Conservation (phyloP, 768 basidiomycete species). For the Tylopilus vinaceipallidus region DNA sequence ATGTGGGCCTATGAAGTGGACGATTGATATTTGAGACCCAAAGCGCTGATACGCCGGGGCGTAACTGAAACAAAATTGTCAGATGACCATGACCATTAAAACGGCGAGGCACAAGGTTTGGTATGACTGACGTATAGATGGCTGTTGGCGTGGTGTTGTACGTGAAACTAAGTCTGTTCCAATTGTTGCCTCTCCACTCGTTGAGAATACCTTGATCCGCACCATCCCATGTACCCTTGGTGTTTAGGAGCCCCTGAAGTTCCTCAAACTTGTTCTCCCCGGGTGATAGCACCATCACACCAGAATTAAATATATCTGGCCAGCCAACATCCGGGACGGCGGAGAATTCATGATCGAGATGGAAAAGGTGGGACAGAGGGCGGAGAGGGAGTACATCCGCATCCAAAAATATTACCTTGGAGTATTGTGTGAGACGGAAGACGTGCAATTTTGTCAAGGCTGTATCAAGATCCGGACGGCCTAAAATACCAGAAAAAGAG, state of each 20-base stretch:
- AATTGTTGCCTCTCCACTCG: constrained; percentile 84
- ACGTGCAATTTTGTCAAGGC: constrained; percentile 96
- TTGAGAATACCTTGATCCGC: constrained; percentile 98
- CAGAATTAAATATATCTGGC: constrained; percentile 99
- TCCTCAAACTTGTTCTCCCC: constrained; percentile 80
- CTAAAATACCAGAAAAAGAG: constrained; percentile 43
- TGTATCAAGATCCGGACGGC: constrained; percentile 89
- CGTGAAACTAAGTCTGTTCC: constrained; percentile 94
- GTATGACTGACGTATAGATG: constrained; percentile 80
- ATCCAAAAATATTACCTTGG: constrained; percentile 87
- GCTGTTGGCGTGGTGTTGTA: constrained; percentile 99
- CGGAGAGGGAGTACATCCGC: constrained; percentile 88
- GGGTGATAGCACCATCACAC: constrained; percentile 85
- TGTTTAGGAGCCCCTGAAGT: constrained; percentile 64
- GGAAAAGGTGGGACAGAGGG: constrained; percentile 91
- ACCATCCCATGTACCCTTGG: constrained; percentile 92
- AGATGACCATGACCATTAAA: constrained; percentile 27
- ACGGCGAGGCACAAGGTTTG: constrained; percentile 18
- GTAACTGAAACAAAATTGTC: constrained; percentile 54
- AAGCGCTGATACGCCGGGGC: constrained; percentile 96
- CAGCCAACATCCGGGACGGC: constrained; percentile 97
- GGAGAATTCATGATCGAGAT: constrained; percentile 76
- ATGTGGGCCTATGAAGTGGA: constrained; percentile 94
- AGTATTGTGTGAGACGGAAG: constrained; percentile 86
- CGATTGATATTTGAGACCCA: constrained; percentile 78